phyloP scores from a whole-genome alignment of 2,329 filamentous ascomycete species.

The Aureobasidium zeae region DNA sequence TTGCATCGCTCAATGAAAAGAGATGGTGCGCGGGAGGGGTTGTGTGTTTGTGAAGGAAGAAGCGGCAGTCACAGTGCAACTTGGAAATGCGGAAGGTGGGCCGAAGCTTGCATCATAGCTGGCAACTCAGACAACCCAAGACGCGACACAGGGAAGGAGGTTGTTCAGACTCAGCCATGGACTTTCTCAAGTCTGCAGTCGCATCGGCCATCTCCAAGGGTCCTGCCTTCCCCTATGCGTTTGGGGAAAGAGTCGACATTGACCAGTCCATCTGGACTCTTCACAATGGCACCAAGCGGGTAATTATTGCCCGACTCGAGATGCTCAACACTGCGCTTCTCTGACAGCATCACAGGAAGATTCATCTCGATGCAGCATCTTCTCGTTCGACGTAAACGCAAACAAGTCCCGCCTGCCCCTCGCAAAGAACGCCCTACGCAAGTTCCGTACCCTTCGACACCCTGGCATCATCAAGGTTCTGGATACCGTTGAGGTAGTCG shows the following conservation, averaged over 20 bases:
- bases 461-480: slow-evolving; percentile 90
- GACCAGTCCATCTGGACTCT: slow-evolving; percentile 95
- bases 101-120: slow-evolving; percentile 1
- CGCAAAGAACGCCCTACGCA: slow-evolving; percentile 87
- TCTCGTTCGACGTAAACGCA: slow-evolving; percentile 80
- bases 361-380: slow-evolving; percentile 87
- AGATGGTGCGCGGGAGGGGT: no score
- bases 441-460: slow-evolving; percentile 84
- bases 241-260: slow-evolving; percentile 85
- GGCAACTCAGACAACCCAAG: no score
- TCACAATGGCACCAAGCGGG: slow-evolving; percentile 85
- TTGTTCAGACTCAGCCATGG: slow-evolving; percentile 50
- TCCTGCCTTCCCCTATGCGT: slow-evolving; percentile 82
- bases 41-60: no score
- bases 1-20: not conserved
- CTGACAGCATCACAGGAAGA: slow-evolving; percentile 58
- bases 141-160: no score
- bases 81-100: not conserved
- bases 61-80: not conserved
- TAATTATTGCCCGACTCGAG: slow-evolving; percentile 34
- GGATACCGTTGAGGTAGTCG: slow-evolving; percentile 78
- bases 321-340: not conserved
- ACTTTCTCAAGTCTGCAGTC: slow-evolving; percentile 95
- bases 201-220: slow-evolving; percentile 94
- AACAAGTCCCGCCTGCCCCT: slow-evolving; percentile 76